These are phyloP conservation scores for Sarocladiaceae sp. DNA, from an alignment of 2,329 filamentous ascomycete genomes.

Conservation along the genomic window DNA sequence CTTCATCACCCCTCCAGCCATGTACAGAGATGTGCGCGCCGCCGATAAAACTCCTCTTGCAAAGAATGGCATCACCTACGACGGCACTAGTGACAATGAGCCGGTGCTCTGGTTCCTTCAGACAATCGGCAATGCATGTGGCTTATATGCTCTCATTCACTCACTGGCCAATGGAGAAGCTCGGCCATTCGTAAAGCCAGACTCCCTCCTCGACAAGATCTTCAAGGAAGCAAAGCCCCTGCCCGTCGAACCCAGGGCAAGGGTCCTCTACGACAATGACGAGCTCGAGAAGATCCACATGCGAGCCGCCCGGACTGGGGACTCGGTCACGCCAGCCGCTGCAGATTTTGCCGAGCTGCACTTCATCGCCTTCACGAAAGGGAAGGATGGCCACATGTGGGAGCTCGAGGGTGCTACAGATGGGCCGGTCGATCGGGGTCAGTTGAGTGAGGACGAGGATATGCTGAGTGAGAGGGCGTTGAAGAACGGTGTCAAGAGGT, in stretches of 20 bases:
- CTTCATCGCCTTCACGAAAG: slow-evolving; percentile 76
- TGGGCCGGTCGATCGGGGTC: slow-evolving; percentile 63
- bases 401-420: slow-evolving; percentile 72
- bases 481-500: slow-evolving; percentile 45
- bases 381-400: slow-evolving; percentile 59
- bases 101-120: slow-evolving; percentile 79
- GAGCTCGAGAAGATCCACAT: slow-evolving; percentile 69
- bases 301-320: slow-evolving; percentile 60
- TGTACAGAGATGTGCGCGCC: slow-evolving; percentile 39
- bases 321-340: slow-evolving; percentile 57
- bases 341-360: slow-evolving; percentile 62
- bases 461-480: slow-evolving; percentile 63
- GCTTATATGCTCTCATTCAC: slow-evolving; percentile 72
- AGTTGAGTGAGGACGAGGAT: slow-evolving; percentile 49
- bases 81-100: slow-evolving; percentile 36
- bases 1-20: slow-evolving; percentile 62
- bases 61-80: slow-evolving; percentile 23
- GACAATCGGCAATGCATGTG: slow-evolving; percentile 77
- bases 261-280: slow-evolving; percentile 63
- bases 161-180: slow-evolving; percentile 63
- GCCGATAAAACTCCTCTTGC: slow-evolving; percentile 19
- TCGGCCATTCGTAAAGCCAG: slow-evolving; percentile 43
- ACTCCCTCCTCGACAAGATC: slow-evolving; percentile 51
- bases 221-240: slow-evolving; percentile 56
- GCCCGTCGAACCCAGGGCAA: slow-evolving; percentile 53